These are phyloP conservation scores for Xylaria palmicola DNA, from an alignment of 495 filamentous ascomycete species.

Conservation along the genomic window DNA sequence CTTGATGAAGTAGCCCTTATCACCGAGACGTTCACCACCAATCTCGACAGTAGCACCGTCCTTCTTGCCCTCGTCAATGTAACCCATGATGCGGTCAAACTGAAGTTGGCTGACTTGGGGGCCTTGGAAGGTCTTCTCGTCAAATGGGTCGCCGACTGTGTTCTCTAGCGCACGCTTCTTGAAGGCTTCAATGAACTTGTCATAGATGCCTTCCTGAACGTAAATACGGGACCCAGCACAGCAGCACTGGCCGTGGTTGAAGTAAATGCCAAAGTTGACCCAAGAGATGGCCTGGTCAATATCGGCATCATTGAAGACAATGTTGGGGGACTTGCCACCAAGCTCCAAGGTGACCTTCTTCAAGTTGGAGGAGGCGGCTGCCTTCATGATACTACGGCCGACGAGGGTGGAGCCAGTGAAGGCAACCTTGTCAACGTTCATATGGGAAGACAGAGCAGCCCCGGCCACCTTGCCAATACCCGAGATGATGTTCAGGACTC, in stretches of 20 bases:
- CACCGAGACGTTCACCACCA: slow-evolving; percentile 86
- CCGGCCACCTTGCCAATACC: slow-evolving; percentile 88
- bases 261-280: slow-evolving; percentile 99
- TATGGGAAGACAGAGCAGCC: slow-evolving; percentile 88
- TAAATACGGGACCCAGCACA: slow-evolving; percentile 94
- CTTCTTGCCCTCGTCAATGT: slow-evolving; percentile 88
- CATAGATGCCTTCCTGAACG: slow-evolving; percentile 94
- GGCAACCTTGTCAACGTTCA: slow-evolving; percentile 98
- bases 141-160: slow-evolving; percentile 91
- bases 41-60: slow-evolving; percentile 80
- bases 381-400: slow-evolving; percentile 93
- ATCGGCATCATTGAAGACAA: slow-evolving; percentile 93
- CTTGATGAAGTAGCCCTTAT: slow-evolving; percentile 95
- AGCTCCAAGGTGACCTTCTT: slow-evolving; percentile 99
- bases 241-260: slow-evolving; percentile 98
- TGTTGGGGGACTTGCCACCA: slow-evolving; percentile 97
- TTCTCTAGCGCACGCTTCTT: slow-evolving; percentile 81
- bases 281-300: slow-evolving; percentile 95
- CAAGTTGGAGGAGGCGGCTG: slow-evolving; percentile 88
- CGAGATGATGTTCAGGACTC: slow-evolving; percentile 93
- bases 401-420: slow-evolving; percentile 95
- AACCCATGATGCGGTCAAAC: slow-evolving; percentile 97
- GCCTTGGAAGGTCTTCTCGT: slow-evolving; percentile 87
- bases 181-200: slow-evolving; percentile 87
- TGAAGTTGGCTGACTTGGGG: slow-evolving; percentile 94